Conservation (phyloP, 768 basidiomycete genomes). For the Thelephora ganbajun region DNA sequence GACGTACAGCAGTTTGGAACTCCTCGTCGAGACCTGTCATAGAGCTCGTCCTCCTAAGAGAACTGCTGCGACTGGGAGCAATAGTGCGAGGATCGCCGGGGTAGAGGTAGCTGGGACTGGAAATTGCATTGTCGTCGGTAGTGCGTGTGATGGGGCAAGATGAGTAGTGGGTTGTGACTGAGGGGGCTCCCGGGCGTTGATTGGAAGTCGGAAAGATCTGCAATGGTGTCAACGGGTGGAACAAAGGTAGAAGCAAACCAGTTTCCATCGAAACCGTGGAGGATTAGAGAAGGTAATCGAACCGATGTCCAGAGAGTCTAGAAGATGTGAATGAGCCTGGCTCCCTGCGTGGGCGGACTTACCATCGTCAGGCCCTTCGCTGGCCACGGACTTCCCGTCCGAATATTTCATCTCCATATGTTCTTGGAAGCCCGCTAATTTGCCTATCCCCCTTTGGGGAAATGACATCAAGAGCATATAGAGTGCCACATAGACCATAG, state of each 20-base stretch:
- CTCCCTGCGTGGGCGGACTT: conserved; percentile 8
- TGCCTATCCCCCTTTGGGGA: conserved; percentile 84
- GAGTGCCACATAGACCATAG: conserved; percentile 74
- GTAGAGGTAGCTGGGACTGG: conserved; percentile 51
- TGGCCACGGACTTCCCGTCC: conserved; percentile 60
- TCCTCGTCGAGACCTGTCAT: conserved; percentile 61
- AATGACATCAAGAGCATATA: conserved; percentile 90
- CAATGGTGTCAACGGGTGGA: conserved; percentile 54
- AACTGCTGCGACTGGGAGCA: conserved; percentile 47
- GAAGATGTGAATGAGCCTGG: background rate
- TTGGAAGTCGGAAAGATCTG: conserved; percentile 53
- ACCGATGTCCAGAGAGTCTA: too few relatives aligned
- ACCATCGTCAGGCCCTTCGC: conserved; percentile 76
- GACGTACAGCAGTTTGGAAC: conserved; percentile 29
- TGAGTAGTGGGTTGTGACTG: conserved; percentile 31
- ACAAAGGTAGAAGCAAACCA: conserved; percentile 63
- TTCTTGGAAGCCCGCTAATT: conserved; percentile 64
- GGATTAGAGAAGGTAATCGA: conserved; percentile 9
- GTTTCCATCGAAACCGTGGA: conserved; percentile 23
- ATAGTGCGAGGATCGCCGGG: conserved; percentile 64
- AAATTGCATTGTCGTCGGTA: conserved; percentile 61
- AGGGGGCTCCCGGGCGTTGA: conserved; percentile 31
- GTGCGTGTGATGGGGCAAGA: conserved; percentile 52
- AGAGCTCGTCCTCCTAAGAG: conserved; percentile 51
- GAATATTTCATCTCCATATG: conserved; percentile 71